These are phyloP conservation scores for Monilinia aucupariae DNA, from an alignment of 2,329 filamentous ascomycete genomes.

Conservation along the genomic window DNA sequence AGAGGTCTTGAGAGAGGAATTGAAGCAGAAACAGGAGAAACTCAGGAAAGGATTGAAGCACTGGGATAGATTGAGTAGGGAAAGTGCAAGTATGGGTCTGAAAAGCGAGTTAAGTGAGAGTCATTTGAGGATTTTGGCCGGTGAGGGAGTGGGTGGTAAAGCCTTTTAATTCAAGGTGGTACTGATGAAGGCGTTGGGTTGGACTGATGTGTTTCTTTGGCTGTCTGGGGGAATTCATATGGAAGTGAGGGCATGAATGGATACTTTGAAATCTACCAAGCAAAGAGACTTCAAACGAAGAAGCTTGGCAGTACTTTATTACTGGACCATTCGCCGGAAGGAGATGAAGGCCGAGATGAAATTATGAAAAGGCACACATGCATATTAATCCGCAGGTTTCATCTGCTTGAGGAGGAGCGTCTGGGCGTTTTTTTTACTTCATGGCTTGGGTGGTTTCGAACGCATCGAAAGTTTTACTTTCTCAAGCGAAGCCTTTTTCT, in stretches of 20 bases:
- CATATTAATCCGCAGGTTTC: background rate
- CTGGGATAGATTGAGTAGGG: constrained; percentile 33
- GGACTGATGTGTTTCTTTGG: background rate
- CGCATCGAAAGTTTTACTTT: no score
- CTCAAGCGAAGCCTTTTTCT: background rate
- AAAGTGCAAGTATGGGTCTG: constrained; percentile 29
- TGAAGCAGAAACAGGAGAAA: constrained; percentile 34
- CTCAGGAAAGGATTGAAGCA: constrained; percentile 31
- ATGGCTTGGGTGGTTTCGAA: background rate
- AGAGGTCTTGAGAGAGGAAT: constrained; percentile 31
- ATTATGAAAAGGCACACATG: background rate
- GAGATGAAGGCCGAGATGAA: background rate
- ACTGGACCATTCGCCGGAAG: background rate
- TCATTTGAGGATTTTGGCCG: constrained; percentile 34
- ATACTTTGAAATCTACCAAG: background rate
- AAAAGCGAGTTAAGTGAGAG: constrained; percentile 35
- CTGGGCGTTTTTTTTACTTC: background rate
- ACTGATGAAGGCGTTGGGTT: background rate
- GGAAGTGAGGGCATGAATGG: background rate
- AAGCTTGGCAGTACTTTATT: background rate
- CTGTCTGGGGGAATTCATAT: background rate
- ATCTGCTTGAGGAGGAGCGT: background rate
- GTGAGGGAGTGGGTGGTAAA: constrained; percentile 35
- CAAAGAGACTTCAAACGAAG: constrained; percentile 1
- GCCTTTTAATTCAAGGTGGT: constrained; percentile 28